Conservation (phyloP, 768 basidiomycete genomes). For the Russula dissimulans region DNA sequence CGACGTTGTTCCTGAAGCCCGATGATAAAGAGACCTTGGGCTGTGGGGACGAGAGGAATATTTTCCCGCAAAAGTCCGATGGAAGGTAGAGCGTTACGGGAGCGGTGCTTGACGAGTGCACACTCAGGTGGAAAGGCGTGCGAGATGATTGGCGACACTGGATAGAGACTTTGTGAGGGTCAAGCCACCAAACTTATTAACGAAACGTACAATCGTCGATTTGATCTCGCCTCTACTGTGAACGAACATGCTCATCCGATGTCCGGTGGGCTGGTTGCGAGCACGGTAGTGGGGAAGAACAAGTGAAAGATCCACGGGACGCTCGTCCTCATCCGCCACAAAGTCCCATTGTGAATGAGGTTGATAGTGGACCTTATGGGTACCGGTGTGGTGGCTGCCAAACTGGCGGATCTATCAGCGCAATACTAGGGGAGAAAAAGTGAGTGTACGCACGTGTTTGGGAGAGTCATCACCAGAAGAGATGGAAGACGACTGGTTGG, state of each 20-base stretch:
- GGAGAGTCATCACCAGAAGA: conserved; percentile 10
- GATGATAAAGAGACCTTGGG: conserved; percentile 44
- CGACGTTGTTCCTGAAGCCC: conserved; percentile 63
- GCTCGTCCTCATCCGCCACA: conserved; percentile 41
- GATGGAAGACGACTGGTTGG: conserved; percentile 4
- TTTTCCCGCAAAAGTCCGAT: conserved; percentile 67
- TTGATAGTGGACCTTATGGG: conserved; percentile 19
- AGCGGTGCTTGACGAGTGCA: conserved; percentile 47
- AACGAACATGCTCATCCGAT: conserved; percentile 65
- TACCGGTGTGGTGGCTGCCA: neutral
- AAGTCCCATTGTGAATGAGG: conserved; percentile 46
- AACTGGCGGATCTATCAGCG: conserved; percentile 1
- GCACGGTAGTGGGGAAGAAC: conserved; percentile 74
- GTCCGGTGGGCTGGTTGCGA: conserved; percentile 57
- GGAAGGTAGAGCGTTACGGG: conserved; percentile 71
- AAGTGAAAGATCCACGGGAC: conserved; percentile 54
- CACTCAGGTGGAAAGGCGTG: conserved; percentile 37
- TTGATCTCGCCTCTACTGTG: conserved; percentile 47
- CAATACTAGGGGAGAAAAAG: neutral
- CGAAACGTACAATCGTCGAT: conserved; percentile 58
- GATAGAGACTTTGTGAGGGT: neutral
- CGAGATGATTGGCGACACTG: conserved; percentile 27
- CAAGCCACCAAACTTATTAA: neutral
- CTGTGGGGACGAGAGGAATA: conserved; percentile 43
- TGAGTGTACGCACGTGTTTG: neutral